These are phyloP conservation scores for Russula compacta DNA, from an alignment of 768 basidiomycete genomes.

Conservation along the genomic window DNA sequence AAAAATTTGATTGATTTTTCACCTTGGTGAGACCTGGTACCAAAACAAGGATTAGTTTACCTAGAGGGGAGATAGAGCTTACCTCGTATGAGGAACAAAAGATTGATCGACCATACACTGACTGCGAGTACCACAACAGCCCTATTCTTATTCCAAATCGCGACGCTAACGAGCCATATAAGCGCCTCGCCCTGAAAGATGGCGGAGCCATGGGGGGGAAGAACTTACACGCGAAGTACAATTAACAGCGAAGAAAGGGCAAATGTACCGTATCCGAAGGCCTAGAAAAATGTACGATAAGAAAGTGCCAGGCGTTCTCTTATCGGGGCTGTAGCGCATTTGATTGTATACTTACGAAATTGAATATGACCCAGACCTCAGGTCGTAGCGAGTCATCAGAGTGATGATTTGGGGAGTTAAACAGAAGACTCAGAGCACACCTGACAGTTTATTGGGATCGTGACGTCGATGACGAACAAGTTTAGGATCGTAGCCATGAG, in stretches of 20 bases:
- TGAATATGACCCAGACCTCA: not conserved
- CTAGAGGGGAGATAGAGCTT: not conserved
- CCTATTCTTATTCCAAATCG: not conserved
- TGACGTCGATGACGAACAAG: not conserved
- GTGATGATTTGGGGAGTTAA: not conserved
- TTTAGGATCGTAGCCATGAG: not conserved
- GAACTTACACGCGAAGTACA: not conserved
- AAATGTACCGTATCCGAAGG: not conserved
- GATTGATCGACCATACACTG: not conserved
- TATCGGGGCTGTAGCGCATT: not conserved
- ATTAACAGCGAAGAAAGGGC: not conserved
- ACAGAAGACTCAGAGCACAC: not conserved
- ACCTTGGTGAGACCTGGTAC: not conserved
- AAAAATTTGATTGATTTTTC: not conserved
- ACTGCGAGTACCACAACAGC: not conserved
- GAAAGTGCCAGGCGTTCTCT: not conserved
- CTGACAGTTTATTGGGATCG: not conserved
- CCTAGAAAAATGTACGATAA: not conserved
- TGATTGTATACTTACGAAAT: not conserved
- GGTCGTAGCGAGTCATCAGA: not conserved
- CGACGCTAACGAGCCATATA: not conserved
- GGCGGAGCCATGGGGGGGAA: no score
- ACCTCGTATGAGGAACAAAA: not conserved
- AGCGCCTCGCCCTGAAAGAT: not conserved
- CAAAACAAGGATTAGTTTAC: not conserved